Evolutionary conservation across 139 green algal species (phyloP).

Genomic region (Chlamydomonas asymmetrica): DNA sequence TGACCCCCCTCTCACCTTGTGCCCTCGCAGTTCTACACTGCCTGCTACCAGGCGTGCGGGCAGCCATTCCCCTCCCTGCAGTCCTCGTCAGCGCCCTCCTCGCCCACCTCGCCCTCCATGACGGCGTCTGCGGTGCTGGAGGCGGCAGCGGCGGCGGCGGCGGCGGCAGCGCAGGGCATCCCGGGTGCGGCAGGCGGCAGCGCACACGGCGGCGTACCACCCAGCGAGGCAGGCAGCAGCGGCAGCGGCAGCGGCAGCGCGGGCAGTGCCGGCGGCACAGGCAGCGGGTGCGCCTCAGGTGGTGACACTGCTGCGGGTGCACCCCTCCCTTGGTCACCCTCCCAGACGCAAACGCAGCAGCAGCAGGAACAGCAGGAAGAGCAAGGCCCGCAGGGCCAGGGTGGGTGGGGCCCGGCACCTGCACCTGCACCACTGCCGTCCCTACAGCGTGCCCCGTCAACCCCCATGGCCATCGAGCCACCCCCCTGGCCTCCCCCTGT

Average conservation of each 20-base stretch:
- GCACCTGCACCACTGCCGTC: not conserved
- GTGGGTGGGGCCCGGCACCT: too few relatives aligned
- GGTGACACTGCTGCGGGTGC: too few relatives aligned
- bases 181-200: not conserved
- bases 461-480: too few relatives aligned
- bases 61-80: not conserved
- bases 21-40: conserved; percentile 14
- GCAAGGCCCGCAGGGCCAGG: not conserved
- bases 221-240: not conserved
- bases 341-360: not conserved
- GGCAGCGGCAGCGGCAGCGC: too few relatives aligned
- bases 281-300: not conserved
- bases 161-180: too few relatives aligned
- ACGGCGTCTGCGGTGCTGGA: not conserved
- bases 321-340: too few relatives aligned
- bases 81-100: not conserved
- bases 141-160: not conserved
- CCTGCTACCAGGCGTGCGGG: conserved; percentile 18
- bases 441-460: too few relatives aligned
- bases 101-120: not conserved
- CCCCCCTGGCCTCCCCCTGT: too few relatives aligned
- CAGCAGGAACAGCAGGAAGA: not conserved
- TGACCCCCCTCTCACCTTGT: not conserved
- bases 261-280: not conserved
- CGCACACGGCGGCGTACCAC: not conserved